Evolutionary conservation across 1,284 basidiomycete species (phyloP), one percentile per base, ranked within the genome.

Genomic region (Ceratobasidium sp.): DNA sequence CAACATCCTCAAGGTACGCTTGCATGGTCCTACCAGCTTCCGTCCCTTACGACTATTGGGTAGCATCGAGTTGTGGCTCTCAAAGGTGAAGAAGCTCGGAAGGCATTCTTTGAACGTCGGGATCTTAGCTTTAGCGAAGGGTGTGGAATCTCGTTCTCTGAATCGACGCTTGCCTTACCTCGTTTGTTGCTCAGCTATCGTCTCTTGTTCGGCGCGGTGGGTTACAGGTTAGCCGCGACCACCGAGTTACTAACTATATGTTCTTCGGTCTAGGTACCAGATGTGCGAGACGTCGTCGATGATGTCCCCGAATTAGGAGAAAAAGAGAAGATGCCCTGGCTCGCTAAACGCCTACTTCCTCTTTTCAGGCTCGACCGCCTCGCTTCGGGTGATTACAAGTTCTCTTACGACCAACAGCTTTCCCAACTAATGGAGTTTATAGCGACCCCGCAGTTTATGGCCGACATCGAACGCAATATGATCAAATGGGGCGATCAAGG

Each of bases 51-150:
- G n/a, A 20, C 5, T 20, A 7, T 27, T 41, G 16, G 1, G 2
- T 27, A 71, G 69, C 69, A 71, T 27, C 41, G 59, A 10, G 69
- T 71, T 30, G 69, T 71, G 3, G 69, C 55, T 23, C 33, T 71
- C 12, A 59, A 30, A 20, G 69, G 69, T 33, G 69, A 71, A 48
- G 55, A 38, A 23, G 69, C 69, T 48, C 69, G 69, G 16, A 71
- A 71, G 38, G 55, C 20, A 12, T 71, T 71, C 57, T 71, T 59
- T 30, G 57, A 60, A 14, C 54, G 55, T 5, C 18, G 38, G 12
- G 54, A 57, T 23, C 35, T 71, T n/a, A 71, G 46, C 55, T 60
- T 71, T 48, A 71, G 55, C 27, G 69, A 71, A 71, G 69, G 69
- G 69, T 60, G 57, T 14, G 41, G 3, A 23, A 38, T 38, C 38